A percentile compares a stretch with the other conserved stretches of the same genome.
Conservation (phyloP, 108 stramenopile genomes). For the Stephanodiscus minutulus region DNA sequence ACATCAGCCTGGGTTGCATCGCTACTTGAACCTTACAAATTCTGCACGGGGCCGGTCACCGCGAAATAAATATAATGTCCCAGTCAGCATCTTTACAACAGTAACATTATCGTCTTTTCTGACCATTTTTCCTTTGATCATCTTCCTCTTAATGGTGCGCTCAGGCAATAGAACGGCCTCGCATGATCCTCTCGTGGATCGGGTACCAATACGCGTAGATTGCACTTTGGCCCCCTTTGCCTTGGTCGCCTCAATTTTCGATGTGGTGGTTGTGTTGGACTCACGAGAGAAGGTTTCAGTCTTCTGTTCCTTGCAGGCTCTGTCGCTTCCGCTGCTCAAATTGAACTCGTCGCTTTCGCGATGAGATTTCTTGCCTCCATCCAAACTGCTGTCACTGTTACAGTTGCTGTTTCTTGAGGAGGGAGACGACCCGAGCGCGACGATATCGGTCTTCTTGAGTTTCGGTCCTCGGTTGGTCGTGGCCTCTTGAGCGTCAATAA, state of each 20-base stretch:
- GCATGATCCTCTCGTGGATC: slow-evolving; percentile 25
- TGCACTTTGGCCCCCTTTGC: slow-evolving; percentile 3
- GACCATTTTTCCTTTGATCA: slow-evolving; percentile 23
- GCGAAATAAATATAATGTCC: slow-evolving; percentile 52
- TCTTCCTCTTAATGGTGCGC: slow-evolving; percentile 16
- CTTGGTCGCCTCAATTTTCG: not conserved
- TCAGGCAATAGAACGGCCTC: slow-evolving; percentile 12
- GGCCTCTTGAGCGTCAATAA: slow-evolving; percentile 22
- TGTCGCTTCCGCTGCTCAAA: slow-evolving; percentile 14
- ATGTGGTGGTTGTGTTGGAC: not conserved
- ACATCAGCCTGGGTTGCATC: not conserved
- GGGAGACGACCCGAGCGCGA: slow-evolving; percentile 1
- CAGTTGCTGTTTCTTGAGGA: slow-evolving; percentile 13
- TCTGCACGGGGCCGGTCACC: slow-evolving; percentile 47
- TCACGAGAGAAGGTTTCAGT: slow-evolving; percentile 12
- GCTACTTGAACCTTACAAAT: slow-evolving; percentile 58
- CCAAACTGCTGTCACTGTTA: slow-evolving; percentile 20
- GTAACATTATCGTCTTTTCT: slow-evolving; percentile 50
- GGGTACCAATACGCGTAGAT: slow-evolving; percentile 21
- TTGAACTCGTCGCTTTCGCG: slow-evolving; percentile 26
- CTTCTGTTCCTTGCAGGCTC: slow-evolving; percentile 18
- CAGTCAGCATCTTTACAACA: slow-evolving; percentile 63
- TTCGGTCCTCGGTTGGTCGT: slow-evolving; percentile 23
- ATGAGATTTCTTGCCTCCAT: slow-evolving; percentile 5
- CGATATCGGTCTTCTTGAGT: slow-evolving; percentile 12